Base-by-base conservation (phyloP, 108 stramenopile genomes). In the Schizochytrium sp. region DNA sequence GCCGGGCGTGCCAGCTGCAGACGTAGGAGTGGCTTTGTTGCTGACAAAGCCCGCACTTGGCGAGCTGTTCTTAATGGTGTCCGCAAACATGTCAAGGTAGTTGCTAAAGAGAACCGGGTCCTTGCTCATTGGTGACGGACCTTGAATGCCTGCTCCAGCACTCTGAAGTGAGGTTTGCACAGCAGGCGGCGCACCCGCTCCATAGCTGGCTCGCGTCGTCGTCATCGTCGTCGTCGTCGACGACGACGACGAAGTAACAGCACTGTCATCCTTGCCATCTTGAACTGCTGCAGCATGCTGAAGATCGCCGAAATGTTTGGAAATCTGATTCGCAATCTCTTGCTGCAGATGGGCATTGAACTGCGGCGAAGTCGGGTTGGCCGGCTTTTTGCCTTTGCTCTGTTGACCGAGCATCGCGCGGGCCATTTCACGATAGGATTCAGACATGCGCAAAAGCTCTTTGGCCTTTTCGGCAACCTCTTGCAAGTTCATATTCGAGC, bases 391-490 rank as follows among this genome's bases (percentile, higher is more conserved):
- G 2, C 51, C 25, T 43, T 34, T 34, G 19, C 14, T n/a, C 25
- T 28, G 41, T 28, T 83, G 45, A 16, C 23, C 45, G 25, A 83
- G 45, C 76, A 83, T 83, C 10, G 51, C 48, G 48, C 51, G 45
- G 18, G 76, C 76, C 76, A 83, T 83, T 45, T 83, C 76, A 12
- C 76, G 76, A 45, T 83, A 83, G 45, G 48, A 53, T 45, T 83
- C 76, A 18, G 48, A 53, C 76, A 83, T 83, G 19, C 76, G 45
- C 23, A 83, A 45, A 12, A 83, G 76, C 23, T 83, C 76, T 23
- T 83, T 83, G 51, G 76, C 76, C 48, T 53, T 47, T 1, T 83
- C 76, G 28, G 76, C 76, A 23, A 83, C 76, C 51, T 47, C 76
- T 25, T 47, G n/a, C n/a, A 83, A 28, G 4, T 83, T 53, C 76